phyloP scores from a whole-genome alignment of 805 yeast species.

The Starmera caribaea region DNA sequence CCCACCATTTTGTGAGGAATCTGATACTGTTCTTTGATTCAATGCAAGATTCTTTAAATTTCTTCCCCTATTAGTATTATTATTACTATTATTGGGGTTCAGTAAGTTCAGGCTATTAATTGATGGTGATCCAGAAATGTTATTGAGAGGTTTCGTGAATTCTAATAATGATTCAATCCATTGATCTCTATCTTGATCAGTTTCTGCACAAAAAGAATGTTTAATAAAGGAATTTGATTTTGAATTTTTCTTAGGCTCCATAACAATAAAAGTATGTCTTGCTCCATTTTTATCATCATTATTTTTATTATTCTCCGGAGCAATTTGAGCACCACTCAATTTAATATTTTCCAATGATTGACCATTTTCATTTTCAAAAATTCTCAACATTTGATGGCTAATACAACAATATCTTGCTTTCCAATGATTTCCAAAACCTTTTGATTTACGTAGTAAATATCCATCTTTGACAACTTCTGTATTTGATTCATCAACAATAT shows the following conservation, averaged over 20 bases:
- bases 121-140: neutral
- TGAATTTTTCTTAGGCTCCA: slow-evolving; percentile 32
- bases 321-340: slow-evolving; percentile 43
- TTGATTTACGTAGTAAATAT: slow-evolving; percentile 49
- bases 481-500: slow-evolving; percentile 43
- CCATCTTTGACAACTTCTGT: slow-evolving; percentile 55
- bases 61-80: no score
- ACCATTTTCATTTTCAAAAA: slow-evolving; percentile 51
- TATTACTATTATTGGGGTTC: no score
- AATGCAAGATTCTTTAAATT: no score
- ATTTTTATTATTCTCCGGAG: slow-evolving; percentile 22
- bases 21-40: no score
- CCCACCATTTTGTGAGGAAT: no score
- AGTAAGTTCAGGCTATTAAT: neutral
- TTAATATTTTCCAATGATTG: slow-evolving; percentile 40
- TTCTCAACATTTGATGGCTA: slow-evolving; percentile 46
- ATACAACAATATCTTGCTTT: slow-evolving; percentile 59
- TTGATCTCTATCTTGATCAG: slow-evolving; percentile 61
- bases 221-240: slow-evolving; percentile 26
- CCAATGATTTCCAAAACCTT: slow-evolving; percentile 59
- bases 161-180: slow-evolving; percentile 50
- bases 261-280: slow-evolving; percentile 50
- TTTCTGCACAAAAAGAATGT: slow-evolving; percentile 71
- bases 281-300: slow-evolving; percentile 23
- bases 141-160: slow-evolving; percentile 13